phyloP scores from a whole-genome alignment of 768 basidiomycete species.

The Baorangia bicolor region DNA sequence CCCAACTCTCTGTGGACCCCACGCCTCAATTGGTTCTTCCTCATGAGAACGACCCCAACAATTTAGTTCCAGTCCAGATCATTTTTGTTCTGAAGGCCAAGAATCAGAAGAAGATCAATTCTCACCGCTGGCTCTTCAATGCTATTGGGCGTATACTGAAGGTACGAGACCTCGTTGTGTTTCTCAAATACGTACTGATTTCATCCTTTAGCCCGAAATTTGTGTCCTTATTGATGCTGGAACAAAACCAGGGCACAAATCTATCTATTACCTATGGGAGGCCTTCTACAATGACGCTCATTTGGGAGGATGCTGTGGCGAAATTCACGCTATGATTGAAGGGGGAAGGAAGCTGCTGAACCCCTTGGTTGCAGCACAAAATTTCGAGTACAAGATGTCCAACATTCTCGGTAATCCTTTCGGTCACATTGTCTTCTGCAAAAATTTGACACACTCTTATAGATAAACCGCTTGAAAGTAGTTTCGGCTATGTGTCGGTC shows the following conservation, averaged over 20 bases:
- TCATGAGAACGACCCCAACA: constrained; percentile 85
- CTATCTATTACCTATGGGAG: constrained; percentile 94
- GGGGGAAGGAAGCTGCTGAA: constrained; percentile 90
- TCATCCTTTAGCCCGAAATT: constrained; percentile 67
- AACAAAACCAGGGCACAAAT: constrained; percentile 95
- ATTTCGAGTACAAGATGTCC: constrained; percentile 98
- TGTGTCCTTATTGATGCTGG: constrained; percentile 94
- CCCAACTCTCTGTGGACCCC: constrained; percentile 90
- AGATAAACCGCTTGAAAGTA: constrained; percentile 94
- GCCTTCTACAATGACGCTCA: constrained; percentile 80
- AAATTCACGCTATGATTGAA: constrained; percentile 96
- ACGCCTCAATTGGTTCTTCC: constrained; percentile 90
- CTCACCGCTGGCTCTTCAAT: constrained; percentile 95
- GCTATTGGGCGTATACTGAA: constrained; percentile 82
- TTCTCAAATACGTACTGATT: constrained; percentile 2
- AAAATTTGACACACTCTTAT: constrained; percentile 7
- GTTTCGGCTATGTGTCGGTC: constrained; percentile 94
- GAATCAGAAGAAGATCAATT: constrained; percentile 96
- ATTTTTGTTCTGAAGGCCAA: constrained; percentile 90
- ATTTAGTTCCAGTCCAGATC: constrained; percentile 89
- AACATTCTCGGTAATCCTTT: constrained; percentile 77
- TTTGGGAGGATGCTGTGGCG: constrained; percentile 88
- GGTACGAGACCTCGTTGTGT: constrained; percentile 36
- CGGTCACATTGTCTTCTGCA: background rate
- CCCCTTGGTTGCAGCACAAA: constrained; percentile 91